Evolutionary conservation across 2,329 filamentous ascomycete species (phyloP).

Genomic region (Cladosporium phlei): DNA sequence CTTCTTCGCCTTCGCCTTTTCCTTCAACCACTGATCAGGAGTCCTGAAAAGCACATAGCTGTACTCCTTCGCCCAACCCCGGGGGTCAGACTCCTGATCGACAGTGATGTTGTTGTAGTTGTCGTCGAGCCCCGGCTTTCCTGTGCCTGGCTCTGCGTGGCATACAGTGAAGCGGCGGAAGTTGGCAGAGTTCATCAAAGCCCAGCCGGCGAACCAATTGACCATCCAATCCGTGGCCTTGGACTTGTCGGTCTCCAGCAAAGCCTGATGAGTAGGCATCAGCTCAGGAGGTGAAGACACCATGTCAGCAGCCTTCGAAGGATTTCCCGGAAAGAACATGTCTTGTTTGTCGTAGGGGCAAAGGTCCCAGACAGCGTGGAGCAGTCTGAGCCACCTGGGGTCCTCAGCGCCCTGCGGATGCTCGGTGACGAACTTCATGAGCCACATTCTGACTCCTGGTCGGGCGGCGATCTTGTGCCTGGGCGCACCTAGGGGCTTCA

Average conservation of each 20-base stretch:
- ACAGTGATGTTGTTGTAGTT: not conserved
- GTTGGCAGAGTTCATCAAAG: slow-evolving; percentile 18
- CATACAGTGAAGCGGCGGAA: slow-evolving; percentile 29
- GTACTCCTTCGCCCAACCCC: not conserved
- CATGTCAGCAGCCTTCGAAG: slow-evolving; percentile 18
- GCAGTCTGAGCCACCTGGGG: slow-evolving; percentile 20
- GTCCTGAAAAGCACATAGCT: slow-evolving; percentile 5
- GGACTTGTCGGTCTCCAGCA: slow-evolving; percentile 23
- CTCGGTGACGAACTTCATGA: slow-evolving; percentile 17
- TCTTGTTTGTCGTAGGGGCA: slow-evolving; percentile 25
- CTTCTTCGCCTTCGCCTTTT: slow-evolving; percentile 3
- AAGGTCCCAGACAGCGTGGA: slow-evolving; percentile 23
- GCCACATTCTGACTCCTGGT: slow-evolving; percentile 27
- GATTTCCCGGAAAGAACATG: slow-evolving; percentile 15
- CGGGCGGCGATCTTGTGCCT: slow-evolving; percentile 25
- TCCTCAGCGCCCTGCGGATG: slow-evolving; percentile 12
- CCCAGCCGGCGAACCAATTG: slow-evolving; percentile 32
- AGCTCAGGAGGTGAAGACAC: slow-evolving; percentile 22
- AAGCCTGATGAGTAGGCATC: slow-evolving; percentile 20
- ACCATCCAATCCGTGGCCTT: slow-evolving; percentile 28
- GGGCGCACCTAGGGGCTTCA: slow-evolving; percentile 22
- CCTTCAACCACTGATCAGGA: slow-evolving; percentile 1
- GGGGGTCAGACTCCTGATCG: not conserved
- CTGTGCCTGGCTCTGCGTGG: slow-evolving; percentile 14
- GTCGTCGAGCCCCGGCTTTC: not conserved